Conservation (phyloP, 768 basidiomycete species). For the Mycena crocata region DNA sequence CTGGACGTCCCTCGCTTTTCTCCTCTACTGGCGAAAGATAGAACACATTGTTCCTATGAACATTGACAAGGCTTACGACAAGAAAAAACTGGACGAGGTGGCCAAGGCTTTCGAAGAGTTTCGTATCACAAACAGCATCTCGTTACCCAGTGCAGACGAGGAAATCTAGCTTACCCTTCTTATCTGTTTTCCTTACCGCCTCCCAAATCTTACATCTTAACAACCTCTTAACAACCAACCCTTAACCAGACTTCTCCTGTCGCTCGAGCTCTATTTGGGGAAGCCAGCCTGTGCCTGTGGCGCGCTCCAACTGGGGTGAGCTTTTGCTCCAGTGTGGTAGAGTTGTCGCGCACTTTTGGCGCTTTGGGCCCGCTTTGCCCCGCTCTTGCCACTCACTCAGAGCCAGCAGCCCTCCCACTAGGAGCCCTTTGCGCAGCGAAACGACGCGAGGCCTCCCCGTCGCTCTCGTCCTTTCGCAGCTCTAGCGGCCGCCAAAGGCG, state of each 20-base stretch:
- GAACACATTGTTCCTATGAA: slow-evolving; percentile 6
- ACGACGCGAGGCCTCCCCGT: too few species aligned
- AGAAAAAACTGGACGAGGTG: neutral
- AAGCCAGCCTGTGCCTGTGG: neutral
- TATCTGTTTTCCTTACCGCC: neutral
- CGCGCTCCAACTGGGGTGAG: neutral
- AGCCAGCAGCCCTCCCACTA: neutral
- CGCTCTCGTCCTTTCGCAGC: neutral
- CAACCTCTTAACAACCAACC: too few species aligned
- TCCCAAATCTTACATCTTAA: too few species aligned
- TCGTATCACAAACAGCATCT: neutral
- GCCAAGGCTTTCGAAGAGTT: neutral
- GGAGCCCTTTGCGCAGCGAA: too few species aligned
- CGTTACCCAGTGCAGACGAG: neutral
- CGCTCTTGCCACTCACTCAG: neutral
- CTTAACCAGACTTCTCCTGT: too few species aligned
- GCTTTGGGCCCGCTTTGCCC: too few species aligned
- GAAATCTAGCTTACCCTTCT: neutral
- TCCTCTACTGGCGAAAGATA: neutral
- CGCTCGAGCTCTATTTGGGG: neutral
- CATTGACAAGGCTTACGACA: neutral
- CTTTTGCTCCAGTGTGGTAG: neutral
- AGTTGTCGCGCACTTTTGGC: neutral
- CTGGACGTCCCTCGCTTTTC: neutral
- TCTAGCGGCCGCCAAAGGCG: neutral